Conservation (phyloP, 805 yeast species). For the Yarrowia phangngaensis region DNA sequence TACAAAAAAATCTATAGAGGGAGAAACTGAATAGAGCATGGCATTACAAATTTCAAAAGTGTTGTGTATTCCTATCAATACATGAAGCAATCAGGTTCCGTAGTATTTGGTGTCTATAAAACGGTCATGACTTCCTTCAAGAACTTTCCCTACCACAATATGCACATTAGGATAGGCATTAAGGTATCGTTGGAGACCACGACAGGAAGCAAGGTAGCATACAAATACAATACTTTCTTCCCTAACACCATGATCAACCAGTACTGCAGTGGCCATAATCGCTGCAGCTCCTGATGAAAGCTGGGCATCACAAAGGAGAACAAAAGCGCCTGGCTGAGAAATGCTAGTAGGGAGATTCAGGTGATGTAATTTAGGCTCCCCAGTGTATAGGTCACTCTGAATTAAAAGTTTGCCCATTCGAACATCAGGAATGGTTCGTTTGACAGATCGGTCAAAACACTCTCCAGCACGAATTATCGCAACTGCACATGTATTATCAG, state of each 20-base stretch:
- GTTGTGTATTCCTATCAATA: no score
- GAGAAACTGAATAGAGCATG: no score
- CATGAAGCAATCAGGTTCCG: constrained; percentile 59
- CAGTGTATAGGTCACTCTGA: constrained; percentile 82
- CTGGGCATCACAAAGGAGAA: constrained; percentile 80
- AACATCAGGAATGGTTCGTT: constrained; percentile 67
- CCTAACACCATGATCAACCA: constrained; percentile 71
- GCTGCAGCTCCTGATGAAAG: constrained; percentile 89
- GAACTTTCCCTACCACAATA: constrained; percentile 62
- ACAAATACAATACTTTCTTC: constrained; percentile 63
- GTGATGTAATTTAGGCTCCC: constrained; percentile 91
- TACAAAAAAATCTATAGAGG: no score
- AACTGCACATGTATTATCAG: constrained; percentile 61
- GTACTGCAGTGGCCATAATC: constrained; percentile 87
- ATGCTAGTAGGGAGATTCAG: constrained; percentile 58
- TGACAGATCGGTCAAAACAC: constrained; percentile 76
- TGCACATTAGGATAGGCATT: constrained; percentile 69
- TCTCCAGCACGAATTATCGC: constrained; percentile 88
- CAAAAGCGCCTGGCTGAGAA: constrained; percentile 33
- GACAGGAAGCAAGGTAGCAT: constrained; percentile 69
- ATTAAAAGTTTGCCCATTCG: constrained; percentile 78
- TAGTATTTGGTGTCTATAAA: constrained; percentile 74
- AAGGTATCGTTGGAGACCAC: constrained; percentile 67
- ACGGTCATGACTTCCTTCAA: constrained; percentile 39
- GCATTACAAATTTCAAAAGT: no score